A percentile compares a stretch with the other conserved stretches of the same genome.
phyloP scores from a whole-genome alignment of 495 filamentous ascomycete genomes.

The Lasiosphaeriaceae sp. region DNA sequence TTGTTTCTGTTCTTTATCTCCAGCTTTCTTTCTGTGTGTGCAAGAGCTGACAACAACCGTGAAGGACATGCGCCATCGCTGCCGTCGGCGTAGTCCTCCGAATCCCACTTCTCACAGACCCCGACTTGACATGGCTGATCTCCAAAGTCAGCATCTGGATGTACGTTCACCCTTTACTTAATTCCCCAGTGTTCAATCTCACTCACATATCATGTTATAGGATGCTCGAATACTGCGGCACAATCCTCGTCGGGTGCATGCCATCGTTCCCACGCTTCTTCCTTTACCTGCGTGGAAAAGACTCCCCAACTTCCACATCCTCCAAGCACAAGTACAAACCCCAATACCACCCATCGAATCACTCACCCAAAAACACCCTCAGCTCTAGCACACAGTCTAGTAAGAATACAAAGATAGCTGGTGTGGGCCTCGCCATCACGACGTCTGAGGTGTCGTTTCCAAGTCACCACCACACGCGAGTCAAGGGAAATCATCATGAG shows the following conservation, averaged over 20 bases:
- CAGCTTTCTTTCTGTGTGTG: too few species aligned
- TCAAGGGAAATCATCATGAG: background rate
- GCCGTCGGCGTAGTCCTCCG: conserved; percentile 24
- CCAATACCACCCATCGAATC: background rate
- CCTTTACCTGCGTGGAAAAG: conserved; percentile 10
- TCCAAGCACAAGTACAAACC: background rate
- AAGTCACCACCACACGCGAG: background rate
- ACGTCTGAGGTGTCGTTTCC: conserved; percentile 10
- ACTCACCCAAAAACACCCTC: conserved; percentile 1
- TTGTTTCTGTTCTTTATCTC: background rate
- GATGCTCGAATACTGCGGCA: conserved; percentile 33
- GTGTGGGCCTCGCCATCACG: conserved; percentile 9
- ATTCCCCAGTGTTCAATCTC: too few species aligned
- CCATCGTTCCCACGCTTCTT: conserved; percentile 29
- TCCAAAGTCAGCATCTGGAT: conserved; percentile 32
- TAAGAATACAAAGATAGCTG: background rate
- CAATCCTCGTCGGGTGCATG: conserved; percentile 31
- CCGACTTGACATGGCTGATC: conserved; percentile 25
- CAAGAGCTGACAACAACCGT: background rate
- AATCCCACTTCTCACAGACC: conserved; percentile 21
- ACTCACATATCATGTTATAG: too few species aligned
- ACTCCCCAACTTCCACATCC: background rate
- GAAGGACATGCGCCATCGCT: conserved; percentile 28
- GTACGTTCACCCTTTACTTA: background rate
- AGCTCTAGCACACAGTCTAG: background rate